phyloP scores from a whole-genome alignment of 345 rosid species.

The Theobroma cacao region DNA sequence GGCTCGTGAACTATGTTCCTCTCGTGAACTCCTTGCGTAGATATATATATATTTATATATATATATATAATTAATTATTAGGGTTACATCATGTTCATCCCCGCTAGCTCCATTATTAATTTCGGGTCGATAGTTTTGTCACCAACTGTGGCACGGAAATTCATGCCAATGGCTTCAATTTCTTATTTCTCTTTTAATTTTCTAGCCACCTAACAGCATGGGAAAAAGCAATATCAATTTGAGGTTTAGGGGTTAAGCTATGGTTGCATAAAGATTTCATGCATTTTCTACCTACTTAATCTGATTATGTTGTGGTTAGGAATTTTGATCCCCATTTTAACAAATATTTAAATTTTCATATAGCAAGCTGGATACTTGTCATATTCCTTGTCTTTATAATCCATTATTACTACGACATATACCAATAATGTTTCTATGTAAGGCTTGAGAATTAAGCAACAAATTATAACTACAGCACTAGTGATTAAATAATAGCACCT shows the following conservation, averaged over 20 bases:
- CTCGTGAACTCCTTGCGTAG: slow-evolving; percentile 5
- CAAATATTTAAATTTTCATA: neutral
- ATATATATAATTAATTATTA: neutral
- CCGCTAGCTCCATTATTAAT: neutral
- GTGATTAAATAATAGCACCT: neutral
- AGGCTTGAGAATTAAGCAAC: neutral
- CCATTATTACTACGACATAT: neutral
- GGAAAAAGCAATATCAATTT: too few species aligned
- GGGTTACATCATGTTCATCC: neutral
- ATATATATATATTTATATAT: neutral
- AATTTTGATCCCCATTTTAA: too few species aligned
- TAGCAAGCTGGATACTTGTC: neutral
- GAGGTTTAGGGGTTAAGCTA: too few species aligned
- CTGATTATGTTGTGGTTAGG: neutral
- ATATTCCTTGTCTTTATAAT: neutral
- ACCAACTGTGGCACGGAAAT: neutral
- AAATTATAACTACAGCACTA: neutral
- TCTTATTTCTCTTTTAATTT: neutral
- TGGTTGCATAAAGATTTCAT: too few species aligned
- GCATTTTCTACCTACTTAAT: neutral
- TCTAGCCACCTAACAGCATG: too few species aligned
- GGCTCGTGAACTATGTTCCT: slow-evolving; percentile 13
- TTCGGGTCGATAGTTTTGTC: neutral
- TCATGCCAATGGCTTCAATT: neutral
- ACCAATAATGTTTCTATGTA: neutral